Percentiles rank a stretch among this genome's conserved stretches.
Evolutionary conservation across 2,329 filamentous ascomycete species (phyloP).

Genomic region (Elsinoe arachidis): DNA sequence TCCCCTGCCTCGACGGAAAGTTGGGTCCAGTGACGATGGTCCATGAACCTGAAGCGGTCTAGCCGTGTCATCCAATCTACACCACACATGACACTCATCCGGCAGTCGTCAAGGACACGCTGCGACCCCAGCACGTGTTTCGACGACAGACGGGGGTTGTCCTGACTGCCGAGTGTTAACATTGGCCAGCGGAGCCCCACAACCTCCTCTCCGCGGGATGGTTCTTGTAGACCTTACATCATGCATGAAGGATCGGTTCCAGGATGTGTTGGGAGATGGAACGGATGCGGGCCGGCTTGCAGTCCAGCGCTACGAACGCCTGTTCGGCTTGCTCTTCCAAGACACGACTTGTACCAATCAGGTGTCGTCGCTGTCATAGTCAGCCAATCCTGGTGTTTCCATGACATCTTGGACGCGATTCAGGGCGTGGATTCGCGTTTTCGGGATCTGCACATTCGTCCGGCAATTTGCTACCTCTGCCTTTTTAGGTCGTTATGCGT

Average conservation of each 20-base stretch:
- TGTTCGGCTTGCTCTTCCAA: conserved; percentile 4
- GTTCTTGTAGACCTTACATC: not conserved
- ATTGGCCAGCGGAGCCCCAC: conserved; percentile 6
- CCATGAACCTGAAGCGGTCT: not conserved
- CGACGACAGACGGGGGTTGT: not conserved
- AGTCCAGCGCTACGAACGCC: not conserved
- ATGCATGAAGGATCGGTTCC: not conserved
- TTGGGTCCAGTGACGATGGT: not conserved
- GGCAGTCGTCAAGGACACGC: not conserved
- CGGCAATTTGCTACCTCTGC: conserved; percentile 4
- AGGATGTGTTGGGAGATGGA: not conserved
- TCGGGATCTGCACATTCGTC: conserved; percentile 3
- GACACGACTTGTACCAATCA: conserved; percentile 1
- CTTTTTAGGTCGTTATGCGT: not conserved
- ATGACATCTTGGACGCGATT: conserved; percentile 6
- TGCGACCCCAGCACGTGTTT: not conserved
- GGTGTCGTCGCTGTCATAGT: not conserved
- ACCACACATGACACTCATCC: not conserved
- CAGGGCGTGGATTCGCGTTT: not conserved
- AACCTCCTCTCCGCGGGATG: not conserved
- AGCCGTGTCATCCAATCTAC: conserved; percentile 1
- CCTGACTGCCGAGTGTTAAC: not conserved
- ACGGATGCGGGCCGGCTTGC: not conserved
- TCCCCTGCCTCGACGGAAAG: not conserved
- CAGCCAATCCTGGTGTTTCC: conserved; percentile 3